These are phyloP conservation scores for Suillus ampliporus DNA, from an alignment of 768 basidiomycete genomes.

Conservation along the genomic window DNA sequence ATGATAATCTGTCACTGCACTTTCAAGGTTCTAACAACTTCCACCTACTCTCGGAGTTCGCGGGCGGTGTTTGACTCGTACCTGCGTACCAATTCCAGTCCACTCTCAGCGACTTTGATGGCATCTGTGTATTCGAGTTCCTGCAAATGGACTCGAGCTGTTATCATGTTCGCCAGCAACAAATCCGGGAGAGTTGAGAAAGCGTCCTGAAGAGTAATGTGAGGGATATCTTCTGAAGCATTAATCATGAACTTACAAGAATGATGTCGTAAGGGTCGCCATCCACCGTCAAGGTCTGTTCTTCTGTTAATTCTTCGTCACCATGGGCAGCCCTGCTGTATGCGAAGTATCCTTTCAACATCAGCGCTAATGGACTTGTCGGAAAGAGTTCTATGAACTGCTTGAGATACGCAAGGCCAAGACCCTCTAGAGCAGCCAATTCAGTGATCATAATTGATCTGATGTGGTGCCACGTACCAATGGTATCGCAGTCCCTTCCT, in stretches of 20 bases:
- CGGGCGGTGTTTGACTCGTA: conserved; percentile 65
- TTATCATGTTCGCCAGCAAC: conserved; percentile 68
- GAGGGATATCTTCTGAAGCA: not conserved
- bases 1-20: not conserved
- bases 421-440: conserved; percentile 52
- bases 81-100: conserved; percentile 59
- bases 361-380: conserved; percentile 51
- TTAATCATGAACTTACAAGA: conserved; percentile 50
- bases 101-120: conserved; percentile 73
- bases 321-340: conserved; percentile 56
- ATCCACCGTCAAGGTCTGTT: conserved; percentile 31
- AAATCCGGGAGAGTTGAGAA: conserved; percentile 57
- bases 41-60: conserved; percentile 51
- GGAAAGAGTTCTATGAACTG: conserved; percentile 75
- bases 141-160: conserved; percentile 65
- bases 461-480: conserved; percentile 55
- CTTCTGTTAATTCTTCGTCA: conserved; percentile 42
- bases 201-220: conserved; percentile 51
- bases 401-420: conserved; percentile 60
- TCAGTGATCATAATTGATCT: conserved; percentile 3
- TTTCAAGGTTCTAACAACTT: not conserved
- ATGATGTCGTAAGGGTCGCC: conserved; percentile 65
- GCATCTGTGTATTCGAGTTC: conserved; percentile 79
- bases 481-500: conserved; percentile 64
- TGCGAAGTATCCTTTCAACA: conserved; percentile 71